Percentiles rank a stretch among this genome's conserved stretches.
phyloP scores from a whole-genome alignment of 495 filamentous ascomycete species.

The Penicillium egyptiacum region DNA sequence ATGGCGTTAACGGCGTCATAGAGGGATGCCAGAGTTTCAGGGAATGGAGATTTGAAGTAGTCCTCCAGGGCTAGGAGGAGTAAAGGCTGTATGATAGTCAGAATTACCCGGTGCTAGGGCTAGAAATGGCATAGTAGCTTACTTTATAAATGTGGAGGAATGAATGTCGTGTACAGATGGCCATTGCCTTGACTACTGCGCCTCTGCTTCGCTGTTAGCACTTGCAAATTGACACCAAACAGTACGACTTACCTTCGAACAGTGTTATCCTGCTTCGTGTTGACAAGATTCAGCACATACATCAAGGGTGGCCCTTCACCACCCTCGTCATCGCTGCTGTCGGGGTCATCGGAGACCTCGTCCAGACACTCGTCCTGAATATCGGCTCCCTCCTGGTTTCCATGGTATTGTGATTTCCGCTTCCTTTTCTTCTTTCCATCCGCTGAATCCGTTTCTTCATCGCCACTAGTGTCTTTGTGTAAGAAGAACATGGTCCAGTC shows the following conservation, averaged over 20 bases:
- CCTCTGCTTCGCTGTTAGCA: slow-evolving; percentile 55
- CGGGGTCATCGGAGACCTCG: slow-evolving; percentile 46
- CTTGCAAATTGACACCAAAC: neutral
- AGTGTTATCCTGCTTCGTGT: slow-evolving; percentile 92
- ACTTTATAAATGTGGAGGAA: slow-evolving; percentile 99
- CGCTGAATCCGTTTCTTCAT: slow-evolving; percentile 67
- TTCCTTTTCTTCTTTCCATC: slow-evolving; percentile 57
- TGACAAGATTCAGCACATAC: slow-evolving; percentile 96
- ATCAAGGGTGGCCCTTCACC: slow-evolving; percentile 84
- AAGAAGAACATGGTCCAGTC: slow-evolving; percentile 99
- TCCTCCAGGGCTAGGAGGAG: slow-evolving; percentile 93
- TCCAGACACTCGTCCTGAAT: slow-evolving; percentile 47
- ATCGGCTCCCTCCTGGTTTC: slow-evolving; percentile 53
- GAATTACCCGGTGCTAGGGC: slow-evolving; percentile 2
- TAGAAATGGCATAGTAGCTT: slow-evolving; percentile 34
- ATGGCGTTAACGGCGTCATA: slow-evolving; percentile 94
- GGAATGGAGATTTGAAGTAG: slow-evolving; percentile 90
- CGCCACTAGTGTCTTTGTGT: slow-evolving; percentile 85
- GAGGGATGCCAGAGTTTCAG: slow-evolving; percentile 83
- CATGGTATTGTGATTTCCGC: slow-evolving; percentile 41
- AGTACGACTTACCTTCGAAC: slow-evolving; percentile 64
- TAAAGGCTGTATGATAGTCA: slow-evolving; percentile 63
- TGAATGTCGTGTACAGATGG: slow-evolving; percentile 98
- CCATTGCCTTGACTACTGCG: slow-evolving; percentile 97
- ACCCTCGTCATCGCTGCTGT: slow-evolving; percentile 59